Base-by-base conservation (phyloP, 805 yeast genomes). In the Starmerella vitae region DNA sequence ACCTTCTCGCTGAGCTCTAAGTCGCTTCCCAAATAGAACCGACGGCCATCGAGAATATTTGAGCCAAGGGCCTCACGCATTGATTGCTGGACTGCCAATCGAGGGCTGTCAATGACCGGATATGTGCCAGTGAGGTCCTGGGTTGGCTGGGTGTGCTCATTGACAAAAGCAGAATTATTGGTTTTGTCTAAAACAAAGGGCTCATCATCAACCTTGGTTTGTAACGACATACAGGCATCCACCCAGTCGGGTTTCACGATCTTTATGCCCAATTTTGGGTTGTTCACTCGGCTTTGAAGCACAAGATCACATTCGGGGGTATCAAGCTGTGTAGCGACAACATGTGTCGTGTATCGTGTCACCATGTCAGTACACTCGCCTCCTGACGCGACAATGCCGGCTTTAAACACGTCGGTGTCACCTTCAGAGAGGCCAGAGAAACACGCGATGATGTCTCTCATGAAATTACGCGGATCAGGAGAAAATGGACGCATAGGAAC, bases 231-330 rank as follows among this genome's bases (percentile, higher is more conserved):
- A 52, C 86, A 78, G 42, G 72, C 79, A 37, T 76, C 76, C 12
- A 86, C 58, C 95, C 94, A 88, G 17, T 74, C 71, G 0, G 94
- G 93, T 3, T 69, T 63, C 3, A 86, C 91, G n/a, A 59, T 44
- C 35, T 49, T 51, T 27, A 58, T 47, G 19, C 41, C 43, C 19
- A 45, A 34, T 1, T 60, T 61, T 19, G 59, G 57, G 22, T 50
- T 48, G 21, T 41, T 41, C 19, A 28, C 20, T 6, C 44, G 32
- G 40, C 46, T 46, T 25, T 46, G 34, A 26, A 43, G 61, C 51
- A 81, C 83, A 20, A 71, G 64, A 28, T 73, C 65, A 34, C 76
- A 70, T 42, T 74, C 74, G 38, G 74, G 80, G 39, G 73, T 71
- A 3, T 70, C 57, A 26, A 60, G 53, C 45, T 71, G 72, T 4